These are phyloP conservation scores for Hortaea werneckii DNA, from an alignment of 2,329 filamentous ascomycete species.

Conservation along the genomic window DNA sequence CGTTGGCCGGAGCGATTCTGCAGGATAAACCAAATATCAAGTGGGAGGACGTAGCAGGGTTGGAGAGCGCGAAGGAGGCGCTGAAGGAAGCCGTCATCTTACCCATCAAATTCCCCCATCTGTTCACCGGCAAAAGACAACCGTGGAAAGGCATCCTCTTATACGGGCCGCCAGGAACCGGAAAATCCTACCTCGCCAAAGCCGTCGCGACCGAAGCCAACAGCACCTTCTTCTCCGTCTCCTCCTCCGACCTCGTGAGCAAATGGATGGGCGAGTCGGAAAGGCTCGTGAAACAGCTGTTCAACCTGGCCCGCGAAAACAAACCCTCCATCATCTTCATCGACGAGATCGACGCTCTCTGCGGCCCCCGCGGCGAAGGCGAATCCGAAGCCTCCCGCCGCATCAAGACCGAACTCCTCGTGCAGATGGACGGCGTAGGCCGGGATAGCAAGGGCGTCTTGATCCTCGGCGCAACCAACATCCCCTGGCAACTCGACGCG, in stretches of 20 bases:
- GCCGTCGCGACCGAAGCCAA: slow-evolving; percentile 97
- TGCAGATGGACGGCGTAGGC: slow-evolving; percentile 98
- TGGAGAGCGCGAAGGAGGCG: slow-evolving; percentile 91
- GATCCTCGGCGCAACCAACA: slow-evolving; percentile 93
- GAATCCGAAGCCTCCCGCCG: slow-evolving; percentile 94
- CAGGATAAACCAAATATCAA: slow-evolving; percentile 92
- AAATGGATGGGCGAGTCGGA: slow-evolving; percentile 99
- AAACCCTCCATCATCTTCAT: slow-evolving; percentile 98
- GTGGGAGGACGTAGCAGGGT: slow-evolving; percentile 95
- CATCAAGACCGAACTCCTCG: slow-evolving; percentile 96
- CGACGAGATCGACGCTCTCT: slow-evolving; percentile 93
- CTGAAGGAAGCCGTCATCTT: slow-evolving; percentile 95
- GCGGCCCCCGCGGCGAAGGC: slow-evolving; percentile 83
- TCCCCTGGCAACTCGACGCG: slow-evolving; percentile 95
- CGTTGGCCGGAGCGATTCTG: slow-evolving; percentile 82
- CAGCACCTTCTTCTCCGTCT: slow-evolving; percentile 98
- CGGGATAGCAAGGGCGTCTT: slow-evolving; percentile 90
- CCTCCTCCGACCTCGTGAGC: slow-evolving; percentile 90
- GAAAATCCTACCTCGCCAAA: slow-evolving; percentile 95
- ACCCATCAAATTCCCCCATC: slow-evolving; percentile 94
- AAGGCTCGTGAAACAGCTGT: slow-evolving; percentile 92
- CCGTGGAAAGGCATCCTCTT: slow-evolving; percentile 97
- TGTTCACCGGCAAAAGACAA: slow-evolving; percentile 92
- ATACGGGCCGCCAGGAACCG: slow-evolving; percentile 91
- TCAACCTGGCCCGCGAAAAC: slow-evolving; percentile 96